Evolutionary conservation across 2,329 filamentous ascomycete genomes (phyloP).

Genomic region (Aschersonia sp.): DNA sequence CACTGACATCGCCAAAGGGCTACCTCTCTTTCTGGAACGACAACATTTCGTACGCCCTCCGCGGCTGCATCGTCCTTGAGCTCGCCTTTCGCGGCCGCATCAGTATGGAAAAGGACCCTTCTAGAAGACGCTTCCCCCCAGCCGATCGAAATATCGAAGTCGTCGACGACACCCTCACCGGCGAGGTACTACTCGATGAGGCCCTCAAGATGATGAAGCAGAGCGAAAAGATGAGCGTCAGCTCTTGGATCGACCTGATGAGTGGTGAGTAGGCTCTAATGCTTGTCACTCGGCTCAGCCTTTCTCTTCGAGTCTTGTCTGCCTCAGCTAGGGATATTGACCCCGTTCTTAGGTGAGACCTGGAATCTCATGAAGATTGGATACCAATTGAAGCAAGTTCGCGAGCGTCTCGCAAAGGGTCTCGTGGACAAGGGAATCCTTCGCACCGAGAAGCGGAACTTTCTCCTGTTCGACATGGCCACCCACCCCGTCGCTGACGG

Average conservation of each 20-base stretch:
- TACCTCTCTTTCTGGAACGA: conserved; percentile 99
- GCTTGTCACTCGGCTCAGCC: neutral
- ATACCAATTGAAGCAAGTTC: conserved; percentile 98
- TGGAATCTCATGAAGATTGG: conserved; percentile 99
- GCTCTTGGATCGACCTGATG: conserved; percentile 98
- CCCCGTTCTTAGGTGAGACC: conserved; percentile 60
- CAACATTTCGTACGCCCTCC: conserved; percentile 95
- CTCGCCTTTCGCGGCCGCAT: conserved; percentile 90
- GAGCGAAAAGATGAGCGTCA: conserved; percentile 99
- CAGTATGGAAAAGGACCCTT: conserved; percentile 96
- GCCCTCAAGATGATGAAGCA: conserved; percentile 99
- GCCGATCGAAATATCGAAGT: conserved; percentile 94
- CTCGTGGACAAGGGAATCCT: conserved; percentile 98
- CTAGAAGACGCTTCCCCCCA: conserved; percentile 79
- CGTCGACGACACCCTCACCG: conserved; percentile 88
- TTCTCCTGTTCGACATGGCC: conserved; percentile 98
- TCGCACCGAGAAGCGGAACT: conserved; percentile 97
- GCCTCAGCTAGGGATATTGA: neutral
- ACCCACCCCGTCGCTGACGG: conserved; percentile 95
- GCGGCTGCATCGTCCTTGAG: conserved; percentile 97
- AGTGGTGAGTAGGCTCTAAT: conserved; percentile 50
- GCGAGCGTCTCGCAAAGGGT: conserved; percentile 91
- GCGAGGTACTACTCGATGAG: conserved; percentile 94
- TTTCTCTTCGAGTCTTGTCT: neutral
- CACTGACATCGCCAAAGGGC: conserved; percentile 40